A percentile compares a stretch with the other conserved stretches of the same genome.
Evolutionary conservation across 345 rosid genomes (phyloP).

Genomic region (Trapa bicornis): DNA sequence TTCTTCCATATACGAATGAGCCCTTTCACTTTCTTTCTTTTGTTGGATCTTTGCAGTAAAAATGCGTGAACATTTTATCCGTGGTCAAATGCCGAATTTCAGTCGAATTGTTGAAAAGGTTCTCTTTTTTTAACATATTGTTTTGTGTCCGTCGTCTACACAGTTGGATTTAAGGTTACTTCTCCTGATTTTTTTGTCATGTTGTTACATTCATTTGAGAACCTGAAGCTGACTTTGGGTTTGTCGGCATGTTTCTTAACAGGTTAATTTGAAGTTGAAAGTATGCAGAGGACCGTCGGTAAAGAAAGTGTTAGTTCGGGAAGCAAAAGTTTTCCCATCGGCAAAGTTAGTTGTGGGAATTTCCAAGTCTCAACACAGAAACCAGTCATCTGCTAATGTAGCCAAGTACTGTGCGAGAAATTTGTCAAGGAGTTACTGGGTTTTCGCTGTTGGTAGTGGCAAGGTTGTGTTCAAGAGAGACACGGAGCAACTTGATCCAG

Average conservation of each 20-base stretch:
- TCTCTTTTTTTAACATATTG: no score
- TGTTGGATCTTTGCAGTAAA: neutral
- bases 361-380: conserved; percentile 35
- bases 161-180: no score
- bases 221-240: no score
- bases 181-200: no score
- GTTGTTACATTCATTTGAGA: no score
- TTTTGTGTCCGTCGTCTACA: no score
- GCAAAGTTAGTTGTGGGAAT: conserved; percentile 58
- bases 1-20: no score
- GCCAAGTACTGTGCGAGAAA: conserved; percentile 80
- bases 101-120: neutral
- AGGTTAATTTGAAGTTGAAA: conserved; percentile 91
- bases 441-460: conserved; percentile 64
- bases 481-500: conserved; percentile 8
- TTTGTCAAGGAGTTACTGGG: conserved; percentile 41
- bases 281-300: conserved; percentile 68
- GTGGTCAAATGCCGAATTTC: neutral
- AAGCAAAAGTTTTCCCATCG: conserved; percentile 48
- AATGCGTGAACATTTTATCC: no score
- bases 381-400: conserved; percentile 47
- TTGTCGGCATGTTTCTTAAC: neutral
- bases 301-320: conserved; percentile 54
- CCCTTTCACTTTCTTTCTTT: neutral
- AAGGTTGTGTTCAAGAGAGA: conserved; percentile 56